phyloP scores from a whole-genome alignment of 163 green algal species.

The Volvox carteri region DNA sequence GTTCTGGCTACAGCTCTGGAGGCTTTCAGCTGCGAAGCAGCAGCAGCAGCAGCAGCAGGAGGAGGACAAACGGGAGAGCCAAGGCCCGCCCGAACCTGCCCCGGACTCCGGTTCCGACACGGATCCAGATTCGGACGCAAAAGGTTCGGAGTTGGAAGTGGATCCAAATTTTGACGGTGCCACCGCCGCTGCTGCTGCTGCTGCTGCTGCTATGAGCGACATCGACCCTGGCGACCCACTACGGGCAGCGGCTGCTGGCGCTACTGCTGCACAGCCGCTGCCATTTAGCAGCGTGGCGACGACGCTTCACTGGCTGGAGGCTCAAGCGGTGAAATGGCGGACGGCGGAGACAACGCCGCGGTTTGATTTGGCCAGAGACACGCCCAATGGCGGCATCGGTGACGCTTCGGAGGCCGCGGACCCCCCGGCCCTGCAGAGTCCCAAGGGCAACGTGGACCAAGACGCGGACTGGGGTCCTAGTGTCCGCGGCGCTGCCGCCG shows the following conservation, averaged over 20 bases:
- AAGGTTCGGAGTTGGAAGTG: neutral
- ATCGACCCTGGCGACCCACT: neutral
- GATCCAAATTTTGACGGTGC: neutral
- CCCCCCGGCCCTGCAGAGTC: no score
- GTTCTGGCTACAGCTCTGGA: neutral
- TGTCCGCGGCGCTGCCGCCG: neutral
- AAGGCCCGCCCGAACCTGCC: neutral
- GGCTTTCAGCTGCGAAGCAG: neutral
- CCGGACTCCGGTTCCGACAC: neutral
- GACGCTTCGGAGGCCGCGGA: neutral
- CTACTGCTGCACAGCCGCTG: neutral
- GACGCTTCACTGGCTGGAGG: conserved; percentile 15
- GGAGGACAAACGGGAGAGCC: neutral
- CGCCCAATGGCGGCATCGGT: neutral
- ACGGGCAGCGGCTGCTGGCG: neutral
- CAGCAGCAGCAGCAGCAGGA: neutral
- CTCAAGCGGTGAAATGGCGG: neutral
- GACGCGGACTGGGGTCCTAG: neutral
- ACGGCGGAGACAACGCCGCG: neutral
- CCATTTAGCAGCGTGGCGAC: neutral
- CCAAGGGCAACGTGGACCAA: neutral
- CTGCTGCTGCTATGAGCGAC: neutral
- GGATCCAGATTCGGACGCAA: neutral
- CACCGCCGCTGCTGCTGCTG: neutral
- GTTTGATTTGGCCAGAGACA: neutral